phyloP scores from a whole-genome alignment of 441 rosid genomes.

The Lagerstroemia fauriei region DNA sequence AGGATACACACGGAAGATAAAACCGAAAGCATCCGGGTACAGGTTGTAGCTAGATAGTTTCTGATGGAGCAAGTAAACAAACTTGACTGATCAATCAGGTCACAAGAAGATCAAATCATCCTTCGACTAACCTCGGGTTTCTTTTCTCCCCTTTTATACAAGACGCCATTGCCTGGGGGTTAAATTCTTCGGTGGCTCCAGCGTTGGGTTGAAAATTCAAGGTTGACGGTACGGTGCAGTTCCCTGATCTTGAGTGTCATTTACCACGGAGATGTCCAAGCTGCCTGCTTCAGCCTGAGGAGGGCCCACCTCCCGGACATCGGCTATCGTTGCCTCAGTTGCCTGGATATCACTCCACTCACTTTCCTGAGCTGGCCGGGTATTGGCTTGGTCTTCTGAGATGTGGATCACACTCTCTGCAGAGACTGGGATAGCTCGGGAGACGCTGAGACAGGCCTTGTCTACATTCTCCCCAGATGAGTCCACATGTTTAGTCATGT shows the following conservation, averaged over 20 bases:
- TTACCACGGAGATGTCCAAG: conserved; percentile 64
- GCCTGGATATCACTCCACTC: conserved; percentile 90
- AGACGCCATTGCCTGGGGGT: background rate
- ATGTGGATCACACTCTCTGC: conserved; percentile 60
- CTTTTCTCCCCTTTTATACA: background rate
- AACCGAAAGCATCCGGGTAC: background rate
- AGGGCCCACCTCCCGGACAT: conserved; percentile 70
- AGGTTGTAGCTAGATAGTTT: background rate
- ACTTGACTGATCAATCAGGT: background rate
- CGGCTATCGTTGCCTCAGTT: conserved; percentile 74
- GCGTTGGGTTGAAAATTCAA: conserved; percentile 21
- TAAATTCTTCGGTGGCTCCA: background rate
- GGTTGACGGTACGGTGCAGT: conserved; percentile 52
- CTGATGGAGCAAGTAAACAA: background rate
- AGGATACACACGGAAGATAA: background rate
- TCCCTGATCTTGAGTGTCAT: conserved; percentile 50
- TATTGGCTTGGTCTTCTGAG: conserved; percentile 53
- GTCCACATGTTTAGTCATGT: conserved; percentile 67
- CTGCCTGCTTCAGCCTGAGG: conserved; percentile 62
- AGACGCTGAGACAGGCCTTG: conserved; percentile 80
- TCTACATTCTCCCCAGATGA: conserved; percentile 71
- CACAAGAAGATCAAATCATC: background rate
- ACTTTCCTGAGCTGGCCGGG: conserved; percentile 55
- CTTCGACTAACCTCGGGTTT: background rate
- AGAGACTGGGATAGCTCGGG: conserved; percentile 49